Conservation (phyloP, 352 stramenopile species). For the Elongisporangium anandrum region DNA sequence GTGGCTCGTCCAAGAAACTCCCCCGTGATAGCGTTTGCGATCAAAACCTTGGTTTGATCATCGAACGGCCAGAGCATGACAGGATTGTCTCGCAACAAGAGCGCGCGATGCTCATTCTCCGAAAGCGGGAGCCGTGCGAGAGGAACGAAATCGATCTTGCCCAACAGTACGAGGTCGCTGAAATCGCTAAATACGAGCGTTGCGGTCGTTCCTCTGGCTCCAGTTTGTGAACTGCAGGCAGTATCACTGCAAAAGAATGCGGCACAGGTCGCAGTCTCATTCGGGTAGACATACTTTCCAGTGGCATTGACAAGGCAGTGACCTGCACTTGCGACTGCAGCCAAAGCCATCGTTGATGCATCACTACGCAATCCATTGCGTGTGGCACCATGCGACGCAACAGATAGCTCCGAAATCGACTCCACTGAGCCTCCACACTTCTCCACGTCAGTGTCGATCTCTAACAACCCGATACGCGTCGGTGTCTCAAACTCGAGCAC, state of each 20-base stretch:
- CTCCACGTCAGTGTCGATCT: conserved; percentile 34
- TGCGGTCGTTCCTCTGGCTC: conserved; percentile 6
- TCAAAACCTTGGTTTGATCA: conserved; percentile 18
- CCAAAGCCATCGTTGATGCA: conserved; percentile 8
- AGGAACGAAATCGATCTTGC: conserved; percentile 32
- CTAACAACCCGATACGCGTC: conserved; percentile 43
- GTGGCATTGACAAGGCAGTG: conserved; percentile 23
- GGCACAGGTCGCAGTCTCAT: conserved; percentile 9
- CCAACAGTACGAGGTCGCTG: conserved; percentile 41
- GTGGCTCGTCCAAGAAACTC: not conserved
- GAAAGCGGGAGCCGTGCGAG: conserved; percentile 37
- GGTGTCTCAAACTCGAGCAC: conserved; percentile 44
- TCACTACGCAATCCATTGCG: conserved; percentile 27
- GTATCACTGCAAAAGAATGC: conserved; percentile 25
- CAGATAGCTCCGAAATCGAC: conserved; percentile 28
- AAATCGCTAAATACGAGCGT: conserved; percentile 47
- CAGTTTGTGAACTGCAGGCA: conserved; percentile 19
- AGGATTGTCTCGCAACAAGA: conserved; percentile 64
- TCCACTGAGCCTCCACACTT: conserved; percentile 32
- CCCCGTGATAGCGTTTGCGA: conserved; percentile 5
- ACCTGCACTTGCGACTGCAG: not conserved
- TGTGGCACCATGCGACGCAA: conserved; percentile 33
- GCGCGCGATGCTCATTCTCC: conserved; percentile 35
- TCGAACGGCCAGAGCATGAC: conserved; percentile 58
- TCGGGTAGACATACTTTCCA: conserved; percentile 1